These are phyloP conservation scores for Cyberlindnera amylophila DNA, from an alignment of 805 yeast genomes.

Conservation along the genomic window DNA sequence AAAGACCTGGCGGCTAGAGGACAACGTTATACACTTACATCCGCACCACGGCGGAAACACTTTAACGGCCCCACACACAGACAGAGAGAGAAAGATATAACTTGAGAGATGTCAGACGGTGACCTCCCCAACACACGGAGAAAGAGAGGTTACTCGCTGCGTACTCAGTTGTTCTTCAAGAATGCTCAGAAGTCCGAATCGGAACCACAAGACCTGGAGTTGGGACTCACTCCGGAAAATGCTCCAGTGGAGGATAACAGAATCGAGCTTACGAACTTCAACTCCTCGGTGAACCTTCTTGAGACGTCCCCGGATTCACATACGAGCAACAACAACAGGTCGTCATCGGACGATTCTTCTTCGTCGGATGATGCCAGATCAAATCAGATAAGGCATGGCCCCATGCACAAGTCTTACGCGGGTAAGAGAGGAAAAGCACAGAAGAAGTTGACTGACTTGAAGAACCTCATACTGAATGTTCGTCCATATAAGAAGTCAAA, in stretches of 20 bases:
- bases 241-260: conserved; percentile 1
- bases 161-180: conserved; percentile 61
- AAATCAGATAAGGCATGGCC: conserved; percentile 9
- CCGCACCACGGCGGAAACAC: too few relatives aligned
- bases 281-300: conserved; percentile 10
- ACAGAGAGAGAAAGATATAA: too few relatives aligned
- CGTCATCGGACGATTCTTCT: conserved; percentile 7
- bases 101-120: conserved; percentile 4
- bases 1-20: too few relatives aligned
- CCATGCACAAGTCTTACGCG: conserved; percentile 15
- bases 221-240: conserved; percentile 1
- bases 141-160: conserved; percentile 61
- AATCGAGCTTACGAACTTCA: conserved; percentile 10
- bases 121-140: conserved; percentile 30
- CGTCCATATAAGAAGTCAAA: conserved; percentile 48
- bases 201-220: conserved; percentile 10
- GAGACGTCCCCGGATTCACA: conserved; percentile 1
- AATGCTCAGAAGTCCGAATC: conserved; percentile 23
- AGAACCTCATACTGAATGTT: conserved; percentile 42
- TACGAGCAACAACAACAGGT: not conserved
- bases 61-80: too few relatives aligned
- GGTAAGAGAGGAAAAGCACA: conserved; percentile 25
- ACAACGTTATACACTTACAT: too few relatives aligned
- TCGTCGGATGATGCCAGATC: conserved; percentile 27
- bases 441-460: conserved; percentile 20